Base-by-base conservation (phyloP, 164 flowering plant genomes). In the Akebia trifoliata region DNA sequence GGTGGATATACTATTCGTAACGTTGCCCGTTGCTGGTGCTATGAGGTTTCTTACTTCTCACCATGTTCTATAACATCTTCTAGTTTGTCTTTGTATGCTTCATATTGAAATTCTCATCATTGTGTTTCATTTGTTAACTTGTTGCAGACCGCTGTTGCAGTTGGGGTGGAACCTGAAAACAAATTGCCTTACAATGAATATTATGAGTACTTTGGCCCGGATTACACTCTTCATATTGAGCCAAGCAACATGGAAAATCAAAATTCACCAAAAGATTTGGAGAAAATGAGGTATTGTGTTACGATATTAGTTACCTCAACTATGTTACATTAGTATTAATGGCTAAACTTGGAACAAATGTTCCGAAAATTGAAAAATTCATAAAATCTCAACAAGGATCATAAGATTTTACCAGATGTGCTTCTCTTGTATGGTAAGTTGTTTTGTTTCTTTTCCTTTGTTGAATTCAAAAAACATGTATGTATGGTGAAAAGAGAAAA, bases 11-110 rank as follows among this genome's bases (percentile, higher is more conserved):
- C 90, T 0, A 83, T 91, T 30, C 78, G 96, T 18, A 91, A 86
- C 78, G 96, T 91, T 56, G 96, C 96, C 4, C 96, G 98, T 28
- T 91, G 98, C 74, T 91, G 98, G 96, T 84, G 92, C 67, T 88
- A 91, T 70, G 98, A 91, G 94, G 97, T 90, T 28, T 60, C 39
- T 66, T 47, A 8, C 31, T 21, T 2, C 30, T 40, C 29, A 12
- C 10, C 32, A 4, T 29, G 7, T 11, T 26, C 50, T 59, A 11
- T 59, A 26, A 14, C 2, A 26, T 21, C 7, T 10, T 20, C 18
- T 34, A 18, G 15, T 15, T 29, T 47, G 32, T 32, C 22, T 10
- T 8, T 37, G 31, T 30, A 21, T 4, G 17, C 28, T 45, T 8
- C 4, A 1, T 30, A 1, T 39, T 38, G 24, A 45, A 7, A 31